These are phyloP conservation scores for Colletotrichum sublineola DNA, from an alignment of 2,329 filamentous ascomycete species.

Conservation along the genomic window DNA sequence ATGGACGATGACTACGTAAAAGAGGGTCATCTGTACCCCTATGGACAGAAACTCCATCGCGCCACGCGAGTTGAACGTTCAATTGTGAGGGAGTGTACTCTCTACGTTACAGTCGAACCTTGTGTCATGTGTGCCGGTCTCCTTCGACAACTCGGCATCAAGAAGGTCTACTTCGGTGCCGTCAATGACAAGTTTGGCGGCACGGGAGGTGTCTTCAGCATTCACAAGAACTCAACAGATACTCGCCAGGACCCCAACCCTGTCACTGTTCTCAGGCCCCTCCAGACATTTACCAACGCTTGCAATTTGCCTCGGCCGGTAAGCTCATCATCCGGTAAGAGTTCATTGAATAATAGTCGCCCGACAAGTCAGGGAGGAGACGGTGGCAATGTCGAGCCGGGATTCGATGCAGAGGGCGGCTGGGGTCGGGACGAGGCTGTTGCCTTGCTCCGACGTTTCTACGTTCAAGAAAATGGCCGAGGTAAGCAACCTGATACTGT, in stretches of 20 bases:
- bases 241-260: constrained; percentile 2
- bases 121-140: constrained; percentile 99
- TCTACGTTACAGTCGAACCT: constrained; percentile 98
- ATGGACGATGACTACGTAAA: constrained; percentile 66
- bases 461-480: constrained; percentile 97
- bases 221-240: constrained; percentile 73
- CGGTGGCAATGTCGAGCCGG: constrained; percentile 79
- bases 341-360: background rate
- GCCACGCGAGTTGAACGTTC: constrained; percentile 71
- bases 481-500: constrained; percentile 64
- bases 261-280: constrained; percentile 11
- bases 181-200: constrained; percentile 98
- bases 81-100: constrained; percentile 77
- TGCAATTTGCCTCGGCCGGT: constrained; percentile 17
- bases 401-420: constrained; percentile 87
- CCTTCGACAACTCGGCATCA: constrained; percentile 87
- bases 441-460: constrained; percentile 91
- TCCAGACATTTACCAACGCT: constrained; percentile 20
- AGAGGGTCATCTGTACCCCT: constrained; percentile 71
- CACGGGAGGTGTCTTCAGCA: constrained; percentile 90
- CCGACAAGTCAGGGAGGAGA: constrained; percentile 56
- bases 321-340: constrained; percentile 27
- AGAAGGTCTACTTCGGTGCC: constrained; percentile 93
- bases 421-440: constrained; percentile 94
- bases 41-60: constrained; percentile 70